phyloP scores from a whole-genome alignment of 257 asterid genomes.

The Petrea volubilis region DNA sequence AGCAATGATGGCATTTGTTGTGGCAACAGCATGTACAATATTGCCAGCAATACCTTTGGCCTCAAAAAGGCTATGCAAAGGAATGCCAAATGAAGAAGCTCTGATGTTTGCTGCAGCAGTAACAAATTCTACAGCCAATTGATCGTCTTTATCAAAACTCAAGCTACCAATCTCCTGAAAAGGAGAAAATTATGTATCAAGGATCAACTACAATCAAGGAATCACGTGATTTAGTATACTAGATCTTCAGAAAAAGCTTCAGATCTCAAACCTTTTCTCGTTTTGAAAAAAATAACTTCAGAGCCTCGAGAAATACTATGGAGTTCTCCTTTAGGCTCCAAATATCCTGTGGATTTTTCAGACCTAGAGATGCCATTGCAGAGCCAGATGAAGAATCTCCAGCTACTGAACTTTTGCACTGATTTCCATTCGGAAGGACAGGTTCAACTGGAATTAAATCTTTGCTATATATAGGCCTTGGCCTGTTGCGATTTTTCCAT shows the following conservation, averaged over 20 bases:
- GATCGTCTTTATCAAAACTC: constrained; percentile 97
- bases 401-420: constrained; percentile 36
- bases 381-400: constrained; percentile 59
- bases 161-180: constrained; percentile 88
- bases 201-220: constrained; percentile 13
- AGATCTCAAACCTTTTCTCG: constrained; percentile 69
- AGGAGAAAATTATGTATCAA: not conserved
- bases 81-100: constrained; percentile 97
- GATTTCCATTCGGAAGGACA: constrained; percentile 70
- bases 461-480: constrained; percentile 76
- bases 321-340: constrained; percentile 94
- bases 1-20: constrained; percentile 94
- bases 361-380: constrained; percentile 82
- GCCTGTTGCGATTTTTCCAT: constrained; percentile 86
- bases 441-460: constrained; percentile 54
- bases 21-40: constrained; percentile 99
- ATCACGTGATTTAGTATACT: constrained; percentile 22
- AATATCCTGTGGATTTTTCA: constrained; percentile 88
- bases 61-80: constrained; percentile 93
- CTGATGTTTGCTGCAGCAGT: constrained; percentile 99
- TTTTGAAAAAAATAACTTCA: constrained; percentile 62
- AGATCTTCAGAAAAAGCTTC: not conserved
- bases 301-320: constrained; percentile 77
- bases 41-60: constrained; percentile 99
- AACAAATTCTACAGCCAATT: constrained; percentile 94